phyloP scores from a whole-genome alignment of 768 basidiomycete genomes.

The Amanita molliuscula region DNA sequence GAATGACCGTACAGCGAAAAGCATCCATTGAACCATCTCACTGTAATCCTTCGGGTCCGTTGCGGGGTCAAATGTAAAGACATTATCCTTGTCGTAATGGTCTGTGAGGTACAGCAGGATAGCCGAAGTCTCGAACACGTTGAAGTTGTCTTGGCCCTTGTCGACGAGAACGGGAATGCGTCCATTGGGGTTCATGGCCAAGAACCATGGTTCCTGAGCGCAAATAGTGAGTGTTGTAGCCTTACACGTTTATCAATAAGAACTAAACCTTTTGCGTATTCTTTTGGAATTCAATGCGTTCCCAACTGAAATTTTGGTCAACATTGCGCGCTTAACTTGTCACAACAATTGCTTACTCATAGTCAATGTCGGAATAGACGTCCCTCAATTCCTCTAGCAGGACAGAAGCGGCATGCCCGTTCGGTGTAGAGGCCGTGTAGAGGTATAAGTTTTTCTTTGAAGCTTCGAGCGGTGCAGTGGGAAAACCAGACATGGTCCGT shows the following conservation, averaged over 20 bases:
- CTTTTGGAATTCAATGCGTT: background rate
- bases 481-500: background rate
- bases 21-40: conserved; percentile 78
- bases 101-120: conserved; percentile 78
- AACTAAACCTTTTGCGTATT: background rate
- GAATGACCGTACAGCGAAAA: conserved; percentile 47
- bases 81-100: conserved; percentile 69
- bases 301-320: background rate
- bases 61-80: conserved; percentile 52
- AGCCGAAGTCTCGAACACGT: conserved; percentile 69
- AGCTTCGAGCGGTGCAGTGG: background rate
- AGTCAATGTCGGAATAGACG: conserved; percentile 24
- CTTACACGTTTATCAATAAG: conserved; percentile 18
- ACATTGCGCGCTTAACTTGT: background rate
- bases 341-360: conserved; percentile 12
- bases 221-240: background rate
- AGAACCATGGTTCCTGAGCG: conserved; percentile 55
- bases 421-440: conserved; percentile 36
- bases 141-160: conserved; percentile 47
- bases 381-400: conserved; percentile 46
- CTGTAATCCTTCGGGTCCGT: conserved; percentile 50
- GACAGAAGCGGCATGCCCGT: conserved; percentile 37
- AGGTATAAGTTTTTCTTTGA: conserved; percentile 20
- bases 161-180: conserved; percentile 63
- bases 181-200: conserved; percentile 65